Base-by-base conservation (phyloP, 2,329 filamentous ascomycete genomes). In the Fusarium armeniacum region DNA sequence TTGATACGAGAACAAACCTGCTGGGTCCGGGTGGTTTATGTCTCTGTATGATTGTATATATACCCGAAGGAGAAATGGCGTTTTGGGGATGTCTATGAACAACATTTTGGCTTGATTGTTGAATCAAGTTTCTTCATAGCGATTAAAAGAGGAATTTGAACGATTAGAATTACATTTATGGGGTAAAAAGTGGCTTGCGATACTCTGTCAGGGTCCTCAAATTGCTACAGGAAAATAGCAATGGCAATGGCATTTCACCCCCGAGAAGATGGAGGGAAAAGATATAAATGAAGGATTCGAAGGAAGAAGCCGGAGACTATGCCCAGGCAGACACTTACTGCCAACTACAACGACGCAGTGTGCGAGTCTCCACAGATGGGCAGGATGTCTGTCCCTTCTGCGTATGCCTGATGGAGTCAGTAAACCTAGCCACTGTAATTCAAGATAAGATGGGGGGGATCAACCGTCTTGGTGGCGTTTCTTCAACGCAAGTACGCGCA, bases 61-160 rank as follows among this genome's bases (percentile, higher is more conserved):
- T 74, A 74, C 72, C 72, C 72, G 72, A 41, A 47, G 72, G 51
- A 53, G 58, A 61, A 61, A 49, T 49, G 72, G 72, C 72, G 72
- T 74, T 74, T 65, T 65, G 40, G 55, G 54, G 40, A 44, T 46
- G 28, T 32, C 52, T 58, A 36, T 28, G 46, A 38, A 44, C 26
- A 55, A 44, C 41, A 46, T 63, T 53, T 20, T 51, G 33, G 57
- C 56, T 55, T 67, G 33, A 62, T 28, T 65, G 53, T 63, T 58
- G 50, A 36, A 44, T 43, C 46, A 41, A 32, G 13, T 56, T 54
- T 33, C 53, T 55, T 38, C 28, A 60, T 44, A 30, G 24, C 52
- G 43, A 47, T 33, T 24, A 44, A 26, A 24, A 58, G 15, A 57
- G 15, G 12, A 40, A 18, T 38, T 28, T 28, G 9, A 26, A 22